phyloP scores from a whole-genome alignment of 164 flowering plant species.

The Kalanchoe fedtschenkoi region DNA sequence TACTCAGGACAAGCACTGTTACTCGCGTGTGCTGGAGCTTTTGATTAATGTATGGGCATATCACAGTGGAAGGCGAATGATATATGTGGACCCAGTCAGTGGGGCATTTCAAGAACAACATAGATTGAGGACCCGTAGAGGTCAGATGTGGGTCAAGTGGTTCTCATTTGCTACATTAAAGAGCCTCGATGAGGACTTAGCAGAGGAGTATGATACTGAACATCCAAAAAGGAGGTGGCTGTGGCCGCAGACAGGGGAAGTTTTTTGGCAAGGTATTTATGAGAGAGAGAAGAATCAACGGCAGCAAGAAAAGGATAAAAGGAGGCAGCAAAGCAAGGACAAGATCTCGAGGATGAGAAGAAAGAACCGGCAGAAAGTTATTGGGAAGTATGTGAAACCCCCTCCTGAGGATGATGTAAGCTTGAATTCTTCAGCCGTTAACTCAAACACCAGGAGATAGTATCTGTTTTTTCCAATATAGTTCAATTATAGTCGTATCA shows the following conservation, averaged over 20 bases:
- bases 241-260: constrained; percentile 95
- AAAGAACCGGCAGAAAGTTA: constrained; percentile 44
- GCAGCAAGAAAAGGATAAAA: constrained; percentile 48
- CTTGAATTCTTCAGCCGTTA: constrained; percentile 23
- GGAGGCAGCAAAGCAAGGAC: constrained; percentile 56
- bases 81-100: constrained; percentile 59
- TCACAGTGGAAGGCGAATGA: constrained; percentile 85
- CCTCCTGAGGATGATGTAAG: constrained; percentile 34
- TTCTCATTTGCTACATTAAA: constrained; percentile 64
- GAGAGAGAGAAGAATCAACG: constrained; percentile 63
- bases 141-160: constrained; percentile 90
- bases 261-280: constrained; percentile 73
- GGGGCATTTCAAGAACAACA: constrained; percentile 89
- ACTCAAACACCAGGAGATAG: constrained; percentile 4
- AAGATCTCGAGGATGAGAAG: constrained; percentile 48
- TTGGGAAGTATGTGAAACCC: constrained; percentile 89
- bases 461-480: background rate
- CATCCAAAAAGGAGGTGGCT: constrained; percentile 46
- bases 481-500: background rate
- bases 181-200: constrained; percentile 94
- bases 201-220: constrained; percentile 74
- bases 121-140: constrained; percentile 47
- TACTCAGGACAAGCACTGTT: constrained; percentile 88
- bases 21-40: constrained; percentile 84
- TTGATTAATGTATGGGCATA: constrained; percentile 93